Percentiles rank a stretch among this genome's conserved stretches.
Conservation (phyloP, 2,329 filamentous ascomycete genomes). For the Diaporthe capsici region DNA sequence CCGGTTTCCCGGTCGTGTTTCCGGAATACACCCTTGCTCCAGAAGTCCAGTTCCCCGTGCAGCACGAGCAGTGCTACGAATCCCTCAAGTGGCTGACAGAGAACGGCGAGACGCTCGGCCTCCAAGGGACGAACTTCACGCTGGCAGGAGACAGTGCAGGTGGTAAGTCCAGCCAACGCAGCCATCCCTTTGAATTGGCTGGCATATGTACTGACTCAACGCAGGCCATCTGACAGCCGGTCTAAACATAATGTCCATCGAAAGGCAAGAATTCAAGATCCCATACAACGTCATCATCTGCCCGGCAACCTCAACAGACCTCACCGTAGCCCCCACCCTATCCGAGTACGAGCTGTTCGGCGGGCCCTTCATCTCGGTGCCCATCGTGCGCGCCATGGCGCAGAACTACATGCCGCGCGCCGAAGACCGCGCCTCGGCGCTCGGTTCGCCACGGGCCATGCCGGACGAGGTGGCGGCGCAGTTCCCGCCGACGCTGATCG, state of each 20-base stretch:
- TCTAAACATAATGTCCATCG: conserved; percentile 11
- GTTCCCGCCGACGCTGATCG: conserved; percentile 20
- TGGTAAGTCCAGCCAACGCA: background rate
- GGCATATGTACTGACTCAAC: background rate
- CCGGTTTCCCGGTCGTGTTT: conserved; percentile 1
- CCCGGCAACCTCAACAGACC: background rate
- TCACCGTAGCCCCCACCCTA: background rate
- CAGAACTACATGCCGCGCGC: background rate
- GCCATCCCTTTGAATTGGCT: accelerated
- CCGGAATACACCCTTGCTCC: background rate
- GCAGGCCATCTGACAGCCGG: conserved; percentile 2
- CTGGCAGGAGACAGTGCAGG: conserved; percentile 13
- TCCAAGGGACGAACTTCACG: background rate
- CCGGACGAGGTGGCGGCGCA: background rate
- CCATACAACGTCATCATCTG: conserved; percentile 2
- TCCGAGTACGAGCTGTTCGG: background rate
- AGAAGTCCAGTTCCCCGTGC: background rate
- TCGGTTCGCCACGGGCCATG: background rate
- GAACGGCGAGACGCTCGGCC: conserved; percentile 1
- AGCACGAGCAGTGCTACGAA: conserved; percentile 4
- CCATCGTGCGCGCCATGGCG: background rate
- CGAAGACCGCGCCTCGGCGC: background rate
- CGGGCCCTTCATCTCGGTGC: background rate
- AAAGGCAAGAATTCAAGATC: background rate
- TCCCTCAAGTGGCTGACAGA: conserved; percentile 11